phyloP scores from a whole-genome alignment of 345 rosid species.

The Euphorbia lathyris region DNA sequence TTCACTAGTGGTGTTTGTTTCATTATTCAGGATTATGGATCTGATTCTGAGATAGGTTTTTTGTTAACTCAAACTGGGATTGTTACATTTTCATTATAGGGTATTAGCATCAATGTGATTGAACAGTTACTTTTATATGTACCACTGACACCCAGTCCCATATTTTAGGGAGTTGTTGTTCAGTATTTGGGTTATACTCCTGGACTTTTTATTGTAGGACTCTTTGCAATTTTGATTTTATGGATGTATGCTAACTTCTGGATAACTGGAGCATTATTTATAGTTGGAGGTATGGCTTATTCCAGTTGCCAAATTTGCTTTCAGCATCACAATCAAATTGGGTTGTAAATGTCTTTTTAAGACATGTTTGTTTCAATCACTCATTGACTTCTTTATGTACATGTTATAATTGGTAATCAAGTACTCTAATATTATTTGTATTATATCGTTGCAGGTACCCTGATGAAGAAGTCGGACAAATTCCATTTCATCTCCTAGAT shows the following conservation, averaged over 20 bases:
- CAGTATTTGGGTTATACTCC: constrained; percentile 87
- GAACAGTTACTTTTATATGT: not conserved
- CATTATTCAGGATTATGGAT: not conserved
- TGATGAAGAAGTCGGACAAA: too few species aligned
- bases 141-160: constrained; percentile 5
- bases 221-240: too few species aligned
- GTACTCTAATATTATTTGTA: not conserved
- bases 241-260: too few species aligned
- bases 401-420: not conserved
- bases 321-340: not conserved
- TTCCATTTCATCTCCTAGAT: too few species aligned
- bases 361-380: not conserved
- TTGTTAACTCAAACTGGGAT: not conserved
- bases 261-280: too few species aligned
- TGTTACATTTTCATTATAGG: too few species aligned
- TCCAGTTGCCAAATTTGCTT: too few species aligned
- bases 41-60: not conserved
- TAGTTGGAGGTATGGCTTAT: too few species aligned
- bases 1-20: too few species aligned
- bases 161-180: constrained; percentile 82
- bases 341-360: not conserved
- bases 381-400: not conserved
- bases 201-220: too few species aligned
- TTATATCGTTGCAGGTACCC: too few species aligned
- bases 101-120: too few species aligned